Evolutionary conservation across 2,329 filamentous ascomycete genomes (phyloP).

Genomic region (Exophiala phaeomuriformis): DNA sequence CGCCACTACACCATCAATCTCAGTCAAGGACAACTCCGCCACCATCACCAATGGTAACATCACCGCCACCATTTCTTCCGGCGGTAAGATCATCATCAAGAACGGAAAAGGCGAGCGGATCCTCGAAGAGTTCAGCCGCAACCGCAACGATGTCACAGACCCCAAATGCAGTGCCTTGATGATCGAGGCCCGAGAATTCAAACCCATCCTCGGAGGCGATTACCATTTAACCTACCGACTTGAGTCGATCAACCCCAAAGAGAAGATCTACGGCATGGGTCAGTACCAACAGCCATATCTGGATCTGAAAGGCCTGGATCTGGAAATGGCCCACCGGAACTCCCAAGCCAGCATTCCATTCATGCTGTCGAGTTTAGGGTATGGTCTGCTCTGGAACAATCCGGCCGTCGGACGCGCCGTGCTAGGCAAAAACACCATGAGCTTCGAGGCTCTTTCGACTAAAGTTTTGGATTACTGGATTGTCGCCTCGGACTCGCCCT

Average conservation of each 20-base stretch:
- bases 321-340: conserved; percentile 60
- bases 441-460: conserved; percentile 55
- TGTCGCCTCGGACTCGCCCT: conserved; percentile 50
- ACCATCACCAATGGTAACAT: conserved; percentile 41
- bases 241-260: conserved; percentile 48
- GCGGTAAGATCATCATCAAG: conserved; percentile 47
- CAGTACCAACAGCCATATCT: conserved; percentile 60
- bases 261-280: conserved; percentile 62
- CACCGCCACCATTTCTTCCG: conserved; percentile 40
- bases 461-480: conserved; percentile 58
- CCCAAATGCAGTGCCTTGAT: conserved; percentile 54
- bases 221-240: conserved; percentile 54
- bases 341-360: conserved; percentile 61
- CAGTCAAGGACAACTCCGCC: conserved; percentile 10
- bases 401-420: conserved; percentile 55
- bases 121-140: conserved; percentile 49
- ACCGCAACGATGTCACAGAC: conserved; percentile 46
- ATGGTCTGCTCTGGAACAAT: conserved; percentile 62
- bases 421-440: conserved; percentile 54
- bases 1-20: conserved; percentile 7
- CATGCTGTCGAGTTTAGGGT: conserved; percentile 52
- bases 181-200: conserved; percentile 53
- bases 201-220: conserved; percentile 44
- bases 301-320: conserved; percentile 55
- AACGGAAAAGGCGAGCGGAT: conserved; percentile 39